Evolutionary conservation across 257 asterid species (phyloP), one percentile per base, ranked within the genome.

Genomic region (Solanum chiquidenum): DNA sequence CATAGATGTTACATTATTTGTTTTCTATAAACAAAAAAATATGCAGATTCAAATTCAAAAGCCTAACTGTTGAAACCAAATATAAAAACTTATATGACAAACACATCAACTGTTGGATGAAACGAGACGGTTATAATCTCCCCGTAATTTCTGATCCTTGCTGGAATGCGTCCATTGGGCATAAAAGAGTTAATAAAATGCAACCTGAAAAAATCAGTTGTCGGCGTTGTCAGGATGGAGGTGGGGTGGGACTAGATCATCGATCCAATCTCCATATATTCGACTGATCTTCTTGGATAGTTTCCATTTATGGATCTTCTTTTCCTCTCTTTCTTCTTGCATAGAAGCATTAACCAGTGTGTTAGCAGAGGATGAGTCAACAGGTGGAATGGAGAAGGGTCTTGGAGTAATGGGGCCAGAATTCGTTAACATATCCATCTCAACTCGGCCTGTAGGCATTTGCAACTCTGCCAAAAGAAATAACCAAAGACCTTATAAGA

Each of bases 261-360:
- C 95, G 20, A 93, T 49, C 98, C 98, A 96, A 76, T 95, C 98
- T 4, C 92, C 98, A 40, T 96, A 96, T 7, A 95, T 93, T 5
- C 91, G 92, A 73, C 89, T 92, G 35, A 94, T 89, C 93, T 92
- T 95, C 91, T 87, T 94, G 40, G 89, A 87, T 5, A 88, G 66
- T 87, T 92, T 92, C 98, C 98, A 95, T 87, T 89, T 90, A 2
- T 89, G 86, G 80, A 79, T 79, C 49, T 84, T 91, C 89, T 90
- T 91, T 5, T 55, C 89, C 86, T 88, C 94, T 52, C 55, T 92
- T 6, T 16, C 89, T 46, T 62, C 91, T 9, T n/a, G 87, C 2
- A n/a, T 44, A 8, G 93, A 82, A 87, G 89, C 89, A 34, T 84
- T 89, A 42, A 38, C 88, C 46, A 86, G 92, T 21, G 84, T 27